Base-by-base conservation (phyloP, 2,329 filamentous ascomycete genomes). In the Colletotrichum sublineola region DNA sequence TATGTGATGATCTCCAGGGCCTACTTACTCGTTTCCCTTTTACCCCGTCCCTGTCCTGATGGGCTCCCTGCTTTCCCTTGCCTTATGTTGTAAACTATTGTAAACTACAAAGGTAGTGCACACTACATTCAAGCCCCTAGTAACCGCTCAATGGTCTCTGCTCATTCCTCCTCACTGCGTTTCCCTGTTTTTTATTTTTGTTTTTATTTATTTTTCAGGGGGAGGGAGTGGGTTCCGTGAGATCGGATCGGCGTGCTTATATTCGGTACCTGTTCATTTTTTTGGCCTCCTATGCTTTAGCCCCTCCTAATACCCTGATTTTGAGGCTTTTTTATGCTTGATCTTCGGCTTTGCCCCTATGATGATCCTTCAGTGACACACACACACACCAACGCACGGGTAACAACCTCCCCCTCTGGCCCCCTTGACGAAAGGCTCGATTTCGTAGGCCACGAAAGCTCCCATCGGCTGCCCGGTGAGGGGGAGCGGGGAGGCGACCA, bases 1-100 rank as follows among this genome's bases (percentile, higher is more conserved):
- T 29, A 55, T 64, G 50, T 56, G 31, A 38, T 57, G 63, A 71
- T 68, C 68, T 68, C 64, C 64, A 68, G 64, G 57, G 68, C 64
- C 60, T 60, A 44, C 46, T 67, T 63, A 24, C 66, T 9, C 33
- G 57, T 20, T 20, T 24, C 24, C 15, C 42, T 6, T 44, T 44
- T 7, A 15, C 29, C 53, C 36, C 44, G 24, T 55, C 62, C 63
- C 60, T 44, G 55, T 38, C 2, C 48, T 40, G 24, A 40, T 46
- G 38, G 24, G 31, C 46, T 38, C 46, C 46, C 46, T 40, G 60
- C n/a, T 48, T 36, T 48, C 12, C 20, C 42, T 44, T 20, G 42
- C 42, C 42, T 7, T 46, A 11, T 46, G 44, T 18, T n/a, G 44
- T n/a, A n/a, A 46, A 11, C 20, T 46, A 46, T 20, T 8, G 24